phyloP scores from a whole-genome alignment of 768 basidiomycete species.

The Leucocoprinus sp. region DNA sequence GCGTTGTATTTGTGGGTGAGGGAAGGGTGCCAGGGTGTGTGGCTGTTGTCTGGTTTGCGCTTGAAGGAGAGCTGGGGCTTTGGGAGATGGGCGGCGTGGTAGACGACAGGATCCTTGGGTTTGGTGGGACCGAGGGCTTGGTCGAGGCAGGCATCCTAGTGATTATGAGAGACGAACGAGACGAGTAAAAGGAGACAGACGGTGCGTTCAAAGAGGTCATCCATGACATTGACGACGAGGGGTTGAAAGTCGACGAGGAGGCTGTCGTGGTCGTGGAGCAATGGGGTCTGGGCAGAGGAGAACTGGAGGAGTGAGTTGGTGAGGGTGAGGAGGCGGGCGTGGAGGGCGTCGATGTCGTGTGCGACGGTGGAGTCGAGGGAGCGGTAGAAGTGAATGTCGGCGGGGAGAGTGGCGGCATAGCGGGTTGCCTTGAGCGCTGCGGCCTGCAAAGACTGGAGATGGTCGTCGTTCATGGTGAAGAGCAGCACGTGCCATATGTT shows the following conservation, averaged over 20 bases:
- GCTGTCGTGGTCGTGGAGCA: slow-evolving; percentile 54
- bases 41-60: slow-evolving; percentile 42
- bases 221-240: slow-evolving; percentile 75
- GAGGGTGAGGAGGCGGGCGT: slow-evolving; percentile 54
- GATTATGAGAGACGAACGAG: no score
- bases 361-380: slow-evolving; percentile 72
- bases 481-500: no score
- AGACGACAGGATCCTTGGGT: slow-evolving; percentile 51
- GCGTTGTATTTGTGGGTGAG: slow-evolving; percentile 78
- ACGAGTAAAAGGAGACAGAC: no score
- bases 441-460: no score
- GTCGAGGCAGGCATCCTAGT: slow-evolving; percentile 77
- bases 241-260: slow-evolving; percentile 77
- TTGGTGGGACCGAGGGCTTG: slow-evolving; percentile 65
- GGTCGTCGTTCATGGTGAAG: no score
- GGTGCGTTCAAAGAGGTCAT: slow-evolving; percentile 76
- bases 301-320: slow-evolving; percentile 57
- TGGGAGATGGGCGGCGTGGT: slow-evolving; percentile 64
- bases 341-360: slow-evolving; percentile 60
- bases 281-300: slow-evolving; percentile 33
- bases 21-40: slow-evolving; percentile 59
- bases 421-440: slow-evolving; percentile 58
- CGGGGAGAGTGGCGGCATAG: slow-evolving; percentile 51
- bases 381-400: slow-evolving; percentile 83
- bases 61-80: slow-evolving; percentile 83